Conservation (phyloP, 805 yeast species). For the Spathaspora sp. region DNA sequence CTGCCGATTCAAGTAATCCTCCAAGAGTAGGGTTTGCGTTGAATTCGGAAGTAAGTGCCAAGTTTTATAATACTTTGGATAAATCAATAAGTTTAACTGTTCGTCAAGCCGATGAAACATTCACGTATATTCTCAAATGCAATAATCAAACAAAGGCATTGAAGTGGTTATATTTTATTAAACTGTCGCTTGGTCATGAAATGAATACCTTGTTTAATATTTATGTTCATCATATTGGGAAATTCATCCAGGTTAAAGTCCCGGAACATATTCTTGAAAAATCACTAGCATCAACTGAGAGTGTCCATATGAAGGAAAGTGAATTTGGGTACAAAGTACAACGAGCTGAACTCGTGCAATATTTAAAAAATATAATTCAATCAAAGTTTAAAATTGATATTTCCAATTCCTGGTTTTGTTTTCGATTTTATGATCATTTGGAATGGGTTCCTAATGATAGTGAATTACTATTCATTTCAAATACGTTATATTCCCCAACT, state of each 20-base stretch:
- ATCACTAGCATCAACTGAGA: background rate
- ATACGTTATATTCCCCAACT: conserved; percentile 33
- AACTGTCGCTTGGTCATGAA: conserved; percentile 39
- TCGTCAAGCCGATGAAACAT: conserved; percentile 7
- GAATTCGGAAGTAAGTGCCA: conserved; percentile 26
- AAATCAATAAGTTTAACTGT: conserved; percentile 58
- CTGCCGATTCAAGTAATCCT: conserved; percentile 16
- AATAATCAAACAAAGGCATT: conserved; percentile 51
- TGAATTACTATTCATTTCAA: conserved; percentile 23
- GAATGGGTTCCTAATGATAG: conserved; percentile 44
- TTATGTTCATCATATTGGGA: conserved; percentile 43
- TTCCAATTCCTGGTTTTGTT: conserved; percentile 42
- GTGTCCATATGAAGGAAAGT: background rate
- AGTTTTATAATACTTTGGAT: conserved; percentile 64
- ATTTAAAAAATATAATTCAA: conserved; percentile 15
- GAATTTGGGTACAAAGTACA: conserved; percentile 4
- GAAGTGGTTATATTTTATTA: conserved; percentile 62
- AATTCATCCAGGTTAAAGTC: conserved; percentile 42
- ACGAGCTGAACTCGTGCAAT: conserved; percentile 1
- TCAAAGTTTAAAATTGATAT: conserved; percentile 7
- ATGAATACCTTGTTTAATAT: conserved; percentile 27
- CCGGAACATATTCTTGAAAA: conserved; percentile 35
- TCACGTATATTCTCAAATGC: conserved; percentile 53
- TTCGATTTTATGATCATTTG: conserved; percentile 68
- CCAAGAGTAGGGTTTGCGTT: conserved; percentile 13